Evolutionary conservation across 805 yeast species (phyloP).

Genomic region (Candida arabinofermentans): DNA sequence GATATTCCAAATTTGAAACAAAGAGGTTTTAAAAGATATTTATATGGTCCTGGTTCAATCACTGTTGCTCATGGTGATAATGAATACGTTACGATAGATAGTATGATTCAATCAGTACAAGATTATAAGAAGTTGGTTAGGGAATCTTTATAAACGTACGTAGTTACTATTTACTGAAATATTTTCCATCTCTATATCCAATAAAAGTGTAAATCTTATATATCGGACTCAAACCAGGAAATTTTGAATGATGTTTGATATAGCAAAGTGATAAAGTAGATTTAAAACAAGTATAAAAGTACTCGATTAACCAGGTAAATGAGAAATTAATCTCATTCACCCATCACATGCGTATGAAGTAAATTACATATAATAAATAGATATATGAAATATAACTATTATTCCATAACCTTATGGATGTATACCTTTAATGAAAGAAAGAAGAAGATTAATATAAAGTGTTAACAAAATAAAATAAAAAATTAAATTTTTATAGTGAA

Average conservation of each 20-base stretch:
- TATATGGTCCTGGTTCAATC: constrained; percentile 68
- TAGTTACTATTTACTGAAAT: constrained; percentile 3
- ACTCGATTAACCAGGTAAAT: neutral
- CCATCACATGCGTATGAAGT: constrained; percentile 4
- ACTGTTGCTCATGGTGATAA: constrained; percentile 56
- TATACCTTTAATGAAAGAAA: neutral
- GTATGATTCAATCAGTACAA: constrained; percentile 45
- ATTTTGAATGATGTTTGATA: too few species aligned
- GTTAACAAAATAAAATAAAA: neutral
- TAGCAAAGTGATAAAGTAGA: constrained; percentile 17
- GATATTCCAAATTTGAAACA: constrained; percentile 44
- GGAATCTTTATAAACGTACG: constrained; percentile 8
- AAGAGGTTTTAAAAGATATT: constrained; percentile 39
- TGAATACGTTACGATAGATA: constrained; percentile 47
- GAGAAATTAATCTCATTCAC: neutral
- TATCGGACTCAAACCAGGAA: constrained; percentile 31
- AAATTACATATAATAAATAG: too few species aligned
- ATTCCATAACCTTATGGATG: neutral
- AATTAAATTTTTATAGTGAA: too few species aligned
- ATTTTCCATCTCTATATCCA: constrained; percentile 31
- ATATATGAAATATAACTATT: neutral
- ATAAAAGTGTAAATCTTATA: constrained; percentile 13
- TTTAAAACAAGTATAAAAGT: neutral
- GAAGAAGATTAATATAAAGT: neutral
- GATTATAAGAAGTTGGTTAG: constrained; percentile 47